These are phyloP conservation scores for Aquilaria malaccensis DNA, from an alignment of 345 rosid genomes.

Conservation along the genomic window DNA sequence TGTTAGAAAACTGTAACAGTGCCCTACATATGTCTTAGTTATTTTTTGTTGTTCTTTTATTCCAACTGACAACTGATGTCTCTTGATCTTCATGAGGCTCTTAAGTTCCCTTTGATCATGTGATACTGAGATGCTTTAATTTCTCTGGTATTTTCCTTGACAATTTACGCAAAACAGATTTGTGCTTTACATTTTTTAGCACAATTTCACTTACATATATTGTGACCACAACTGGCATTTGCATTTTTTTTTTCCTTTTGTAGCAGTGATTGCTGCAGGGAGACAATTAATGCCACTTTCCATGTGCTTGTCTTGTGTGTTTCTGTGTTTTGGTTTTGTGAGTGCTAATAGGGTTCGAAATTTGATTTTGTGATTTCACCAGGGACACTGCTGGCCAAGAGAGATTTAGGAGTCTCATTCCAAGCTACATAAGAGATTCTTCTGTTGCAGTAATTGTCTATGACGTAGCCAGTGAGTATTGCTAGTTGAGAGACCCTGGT, in stretches of 20 bases:
- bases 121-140: not conserved
- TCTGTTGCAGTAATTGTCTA: slow-evolving; percentile 93
- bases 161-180: too few species aligned
- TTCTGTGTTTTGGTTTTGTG: too few species aligned
- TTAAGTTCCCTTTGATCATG: too few species aligned
- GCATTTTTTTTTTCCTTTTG: not conserved
- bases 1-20: too few species aligned
- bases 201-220: too few species aligned
- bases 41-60: too few species aligned
- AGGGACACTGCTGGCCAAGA: slow-evolving; percentile 99
- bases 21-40: too few species aligned
- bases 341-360: not conserved
- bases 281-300: too few species aligned
- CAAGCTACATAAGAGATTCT: slow-evolving; percentile 93
- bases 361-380: slow-evolving; percentile 10
- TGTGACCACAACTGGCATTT: not conserved
- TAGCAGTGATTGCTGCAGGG: not conserved
- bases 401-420: slow-evolving; percentile 92
- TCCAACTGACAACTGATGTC: too few species aligned
- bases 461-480: slow-evolving; percentile 81
- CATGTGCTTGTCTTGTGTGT: too few species aligned
- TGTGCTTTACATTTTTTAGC: too few species aligned
- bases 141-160: not conserved
- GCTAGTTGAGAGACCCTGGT: not conserved
- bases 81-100: too few species aligned